Evolutionary conservation across 2,329 filamentous ascomycete species (phyloP).

Genomic region (Xylaria sp.): DNA sequence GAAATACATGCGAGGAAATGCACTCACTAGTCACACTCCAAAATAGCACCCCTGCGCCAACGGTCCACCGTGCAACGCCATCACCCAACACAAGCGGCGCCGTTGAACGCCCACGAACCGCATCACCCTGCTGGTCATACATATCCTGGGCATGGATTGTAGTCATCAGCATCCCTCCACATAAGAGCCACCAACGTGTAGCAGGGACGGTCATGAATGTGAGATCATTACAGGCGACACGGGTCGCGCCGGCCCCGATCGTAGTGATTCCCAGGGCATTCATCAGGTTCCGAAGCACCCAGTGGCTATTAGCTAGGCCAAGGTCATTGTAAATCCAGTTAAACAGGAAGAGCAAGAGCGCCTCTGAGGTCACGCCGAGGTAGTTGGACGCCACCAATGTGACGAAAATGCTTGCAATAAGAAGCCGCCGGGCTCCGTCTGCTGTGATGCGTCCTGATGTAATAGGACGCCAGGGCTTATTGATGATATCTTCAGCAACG

Average conservation of each 20-base stretch:
- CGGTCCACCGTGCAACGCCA: slow-evolving; percentile 15
- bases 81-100: slow-evolving; percentile 25
- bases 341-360: slow-evolving; percentile 21
- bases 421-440: slow-evolving; percentile 12
- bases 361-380: slow-evolving; percentile 14
- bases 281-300: slow-evolving; percentile 21
- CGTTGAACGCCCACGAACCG: slow-evolving; percentile 22
- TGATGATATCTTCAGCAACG: slow-evolving; percentile 20
- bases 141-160: slow-evolving; percentile 28
- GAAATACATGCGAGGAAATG: background rate
- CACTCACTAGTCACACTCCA: slow-evolving; percentile 27
- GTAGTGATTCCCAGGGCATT: slow-evolving; percentile 23
- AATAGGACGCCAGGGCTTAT: slow-evolving; percentile 27
- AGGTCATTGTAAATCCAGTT: slow-evolving; percentile 29
- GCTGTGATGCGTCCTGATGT: slow-evolving; percentile 18
- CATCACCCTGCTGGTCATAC: slow-evolving; percentile 27
- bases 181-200: slow-evolving; percentile 22
- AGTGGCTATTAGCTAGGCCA: slow-evolving; percentile 19
- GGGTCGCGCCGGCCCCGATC: slow-evolving; percentile 20
- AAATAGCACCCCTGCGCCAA: slow-evolving; percentile 17
- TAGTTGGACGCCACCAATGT: background rate
- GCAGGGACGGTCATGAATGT: slow-evolving; percentile 14
- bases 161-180: slow-evolving; percentile 22
- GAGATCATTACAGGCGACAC: slow-evolving; percentile 17
- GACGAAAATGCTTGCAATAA: slow-evolving; percentile 16